Base-by-base conservation (phyloP, 2,329 filamentous ascomycete species). In the Neurospora sp. region DNA sequence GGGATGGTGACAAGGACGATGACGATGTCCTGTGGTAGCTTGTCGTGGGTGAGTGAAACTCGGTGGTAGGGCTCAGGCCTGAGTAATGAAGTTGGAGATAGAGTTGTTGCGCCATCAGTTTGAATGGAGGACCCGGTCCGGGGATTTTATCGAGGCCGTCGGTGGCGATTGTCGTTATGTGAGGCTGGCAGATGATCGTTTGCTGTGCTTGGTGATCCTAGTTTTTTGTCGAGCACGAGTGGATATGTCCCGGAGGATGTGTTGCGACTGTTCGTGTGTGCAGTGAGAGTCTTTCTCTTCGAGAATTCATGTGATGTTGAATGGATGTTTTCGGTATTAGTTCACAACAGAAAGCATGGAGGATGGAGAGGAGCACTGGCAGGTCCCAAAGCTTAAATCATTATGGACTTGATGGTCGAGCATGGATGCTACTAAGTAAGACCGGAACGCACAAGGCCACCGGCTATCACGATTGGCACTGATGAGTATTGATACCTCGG, bases 1-100 rank as follows among this genome's bases (percentile, higher is more conserved):
- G 67, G 70, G 72, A 23, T 72, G 52, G 67, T 46, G 69, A 37
- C 17, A 46, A 28, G 41, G 36, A 41, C 66, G 62, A 68, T 40
- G 19, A 46, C 69, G 70, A 11, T 66, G 69, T 62, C 15, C 52
- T 62, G 70, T 74, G 72, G 68, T 73, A 73, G 39, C 65, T 41
- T 46, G 70, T 66, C 72, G 73, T 74, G 43, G 68, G 65, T 39
- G 19, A 6, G 11, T 41, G 36, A 8, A 66, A 43, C 17, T 38
- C 67, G 66, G 37, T n/a, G 28, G 6, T 46, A 11, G 39, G 15
- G 62, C 6, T 19, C 57, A 38, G 33, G 67, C 23, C 38, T 19
- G 19, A 62, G 37, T 33, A 40, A n/a, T 69, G 66, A n/a, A 67
- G 19, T 39, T 69, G 37, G 12, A 40, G 36, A 33, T 57, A 62